Percentiles rank a stretch among this genome's conserved stretches.
Conservation (phyloP, 1,284 basidiomycete genomes). For the Hemileia vastatrix region DNA sequence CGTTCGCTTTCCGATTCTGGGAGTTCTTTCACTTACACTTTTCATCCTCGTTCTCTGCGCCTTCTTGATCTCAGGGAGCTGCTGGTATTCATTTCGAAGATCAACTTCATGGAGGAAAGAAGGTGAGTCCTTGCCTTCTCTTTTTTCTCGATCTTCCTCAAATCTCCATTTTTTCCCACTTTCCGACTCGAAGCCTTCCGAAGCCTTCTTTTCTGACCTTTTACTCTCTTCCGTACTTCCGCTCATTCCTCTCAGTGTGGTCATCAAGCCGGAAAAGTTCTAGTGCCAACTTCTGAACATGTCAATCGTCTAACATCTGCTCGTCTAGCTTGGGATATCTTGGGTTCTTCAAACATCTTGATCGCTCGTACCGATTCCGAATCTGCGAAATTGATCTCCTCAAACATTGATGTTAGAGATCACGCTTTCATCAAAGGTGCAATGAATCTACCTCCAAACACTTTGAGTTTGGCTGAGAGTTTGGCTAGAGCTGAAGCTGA, state of each 20-base stretch:
- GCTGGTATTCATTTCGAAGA: constrained; percentile 83
- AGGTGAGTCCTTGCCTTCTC: constrained; percentile 38
- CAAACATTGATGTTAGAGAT: constrained; percentile 67
- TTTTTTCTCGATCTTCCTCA: background rate
- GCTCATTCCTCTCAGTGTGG: constrained; percentile 54
- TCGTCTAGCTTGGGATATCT: constrained; percentile 76
- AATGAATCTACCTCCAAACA: constrained; percentile 47
- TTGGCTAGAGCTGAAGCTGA: constrained; percentile 62
- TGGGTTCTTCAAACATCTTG: constrained; percentile 74
- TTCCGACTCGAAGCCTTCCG: background rate
- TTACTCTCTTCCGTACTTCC: too few species aligned
- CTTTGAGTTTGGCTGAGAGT: constrained; percentile 60
- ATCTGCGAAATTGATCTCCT: constrained; percentile 70
- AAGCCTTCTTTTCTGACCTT: background rate
- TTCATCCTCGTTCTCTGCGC: background rate
- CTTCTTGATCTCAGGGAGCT: too few species aligned
- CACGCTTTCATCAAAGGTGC: constrained; percentile 64
- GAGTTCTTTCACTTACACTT: background rate
- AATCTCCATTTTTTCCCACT: background rate
- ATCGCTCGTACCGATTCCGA: constrained; percentile 89
- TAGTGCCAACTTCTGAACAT: constrained; percentile 78
- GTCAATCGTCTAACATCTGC: constrained; percentile 68
- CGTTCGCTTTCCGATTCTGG: background rate
- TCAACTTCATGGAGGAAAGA: constrained; percentile 82
- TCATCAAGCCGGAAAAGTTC: constrained; percentile 83